phyloP scores from a whole-genome alignment of 495 filamentous ascomycete genomes.

The Penicillium canescens region DNA sequence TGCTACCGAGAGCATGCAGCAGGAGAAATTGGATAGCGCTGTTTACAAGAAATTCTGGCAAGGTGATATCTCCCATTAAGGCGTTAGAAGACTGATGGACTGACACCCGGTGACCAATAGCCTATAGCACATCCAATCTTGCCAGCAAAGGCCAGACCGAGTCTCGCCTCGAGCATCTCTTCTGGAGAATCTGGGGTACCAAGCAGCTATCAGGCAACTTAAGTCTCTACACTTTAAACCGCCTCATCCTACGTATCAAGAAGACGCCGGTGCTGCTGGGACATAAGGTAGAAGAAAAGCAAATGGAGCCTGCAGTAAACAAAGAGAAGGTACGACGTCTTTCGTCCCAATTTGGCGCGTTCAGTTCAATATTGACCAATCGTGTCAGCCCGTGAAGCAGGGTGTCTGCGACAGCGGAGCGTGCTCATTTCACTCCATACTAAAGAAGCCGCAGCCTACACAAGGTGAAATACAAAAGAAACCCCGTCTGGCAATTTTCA shows the following conservation, averaged over 20 bases:
- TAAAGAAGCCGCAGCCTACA: slow-evolving; percentile 35
- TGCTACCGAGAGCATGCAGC: slow-evolving; percentile 21
- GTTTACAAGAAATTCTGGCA: slow-evolving; percentile 48
- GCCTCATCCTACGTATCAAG: slow-evolving; percentile 44
- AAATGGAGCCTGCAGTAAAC: neutral
- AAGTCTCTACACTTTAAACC: slow-evolving; percentile 35
- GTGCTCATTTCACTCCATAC: slow-evolving; percentile 33
- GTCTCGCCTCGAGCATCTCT: slow-evolving; percentile 50
- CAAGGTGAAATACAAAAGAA: slow-evolving; percentile 33
- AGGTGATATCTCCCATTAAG: slow-evolving; percentile 35
- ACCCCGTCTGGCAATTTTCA: slow-evolving; percentile 34
- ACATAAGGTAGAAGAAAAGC: neutral
- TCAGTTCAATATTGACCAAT: neutral
- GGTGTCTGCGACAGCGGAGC: neutral
- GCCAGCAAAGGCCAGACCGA: slow-evolving; percentile 41
- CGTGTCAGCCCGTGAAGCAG: slow-evolving; percentile 7
- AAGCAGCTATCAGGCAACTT: slow-evolving; percentile 26
- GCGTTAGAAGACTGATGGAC: neutral
- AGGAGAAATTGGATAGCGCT: slow-evolving; percentile 29
- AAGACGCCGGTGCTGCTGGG: slow-evolving; percentile 5
- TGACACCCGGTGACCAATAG: slow-evolving; percentile 24
- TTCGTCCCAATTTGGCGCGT: neutral
- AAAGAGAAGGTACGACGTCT: slow-evolving; percentile 6
- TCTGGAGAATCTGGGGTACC: slow-evolving; percentile 54
- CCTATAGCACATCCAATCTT: slow-evolving; percentile 38